Base-by-base conservation (phyloP, 1,139 yeast species). In the Pneumocystis wakefieldiae region DNA sequence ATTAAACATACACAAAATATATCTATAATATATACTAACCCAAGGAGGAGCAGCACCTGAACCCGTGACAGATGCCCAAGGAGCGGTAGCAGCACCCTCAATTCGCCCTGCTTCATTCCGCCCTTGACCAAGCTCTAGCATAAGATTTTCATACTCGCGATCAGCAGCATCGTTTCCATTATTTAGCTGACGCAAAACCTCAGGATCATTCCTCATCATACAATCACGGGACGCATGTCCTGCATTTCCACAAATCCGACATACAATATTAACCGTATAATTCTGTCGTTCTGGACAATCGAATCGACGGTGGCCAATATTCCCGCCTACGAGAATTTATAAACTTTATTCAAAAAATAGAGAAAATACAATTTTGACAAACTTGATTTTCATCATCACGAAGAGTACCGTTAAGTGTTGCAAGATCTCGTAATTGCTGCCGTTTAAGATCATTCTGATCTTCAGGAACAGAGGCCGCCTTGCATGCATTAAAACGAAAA, bases 191-290 rank as follows among this genome's bases (percentile, higher is more conserved):
- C 59, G 35, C 61, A 66, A 17, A 59, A 17, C 19, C 59, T 48
- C 55, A 10, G 63, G 53, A 14, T 42, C 67, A 5, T 69, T 67
- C 35, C 74, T 68, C 64, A 76, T 75, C 66, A 80, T 83, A 78
- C 97, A 92, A 75, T 92, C 97, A 65, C 91, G 79, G 0, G 95
- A 90, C 69, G 85, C 83, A 75, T 92, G 97, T 0, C 97, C 98
- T 37, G 81, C 77, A 63, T 81, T 81, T 2, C 95, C 95, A 79
- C 97, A 92, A 29, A 78, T 77, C 58, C 83, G 79, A 75, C 97
- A 92, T 28, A 85, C 81, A 61, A 91, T 78, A 63, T 77, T 79
- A 10, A 84, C 78, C 29, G 85, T 79, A 71, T 81, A 76, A 69
- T 78, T 80, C 70, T 75, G 79, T 70, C 76, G 77, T 67, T 77